Evolutionary conservation across 2,329 filamentous ascomycete species (phyloP).

Genomic region (Parastagonospora nodorum): DNA sequence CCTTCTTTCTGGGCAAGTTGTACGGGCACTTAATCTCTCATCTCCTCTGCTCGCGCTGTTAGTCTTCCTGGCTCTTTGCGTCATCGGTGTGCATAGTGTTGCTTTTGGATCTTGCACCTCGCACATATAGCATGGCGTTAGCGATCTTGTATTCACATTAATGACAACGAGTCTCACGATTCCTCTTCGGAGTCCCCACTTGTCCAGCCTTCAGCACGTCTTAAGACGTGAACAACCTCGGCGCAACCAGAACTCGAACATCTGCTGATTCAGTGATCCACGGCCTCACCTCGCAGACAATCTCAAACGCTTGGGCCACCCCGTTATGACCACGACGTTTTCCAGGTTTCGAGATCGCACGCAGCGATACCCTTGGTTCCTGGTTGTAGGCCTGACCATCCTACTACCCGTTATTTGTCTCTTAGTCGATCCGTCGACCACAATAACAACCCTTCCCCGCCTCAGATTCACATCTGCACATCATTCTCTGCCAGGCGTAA

Average conservation of each 20-base stretch:
- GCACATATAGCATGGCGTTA: too few relatives aligned
- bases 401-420: conserved; percentile 22
- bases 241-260: background rate
- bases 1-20: conserved; percentile 28
- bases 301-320: conserved; percentile 8
- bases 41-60: background rate
- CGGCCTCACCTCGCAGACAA: conserved; percentile 5
- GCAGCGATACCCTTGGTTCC: conserved; percentile 26
- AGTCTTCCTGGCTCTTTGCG: background rate
- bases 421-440: too few relatives aligned
- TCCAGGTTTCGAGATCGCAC: conserved; percentile 27
- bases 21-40: conserved; percentile 20
- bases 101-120: too few relatives aligned
- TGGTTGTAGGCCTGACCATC: conserved; percentile 25
- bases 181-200: too few relatives aligned
- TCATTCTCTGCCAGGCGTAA: too few relatives aligned
- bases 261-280: conserved; percentile 2
- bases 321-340: conserved; percentile 24
- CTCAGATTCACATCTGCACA: too few relatives aligned
- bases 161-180: too few relatives aligned
- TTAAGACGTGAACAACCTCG: too few relatives aligned
- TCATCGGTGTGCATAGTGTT: too few relatives aligned
- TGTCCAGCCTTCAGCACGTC: too few relatives aligned
- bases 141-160: too few relatives aligned
- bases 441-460: too few relatives aligned